phyloP scores from a whole-genome alignment of 116 monocot genomes.

The Papilionanthe hybrid region DNA sequence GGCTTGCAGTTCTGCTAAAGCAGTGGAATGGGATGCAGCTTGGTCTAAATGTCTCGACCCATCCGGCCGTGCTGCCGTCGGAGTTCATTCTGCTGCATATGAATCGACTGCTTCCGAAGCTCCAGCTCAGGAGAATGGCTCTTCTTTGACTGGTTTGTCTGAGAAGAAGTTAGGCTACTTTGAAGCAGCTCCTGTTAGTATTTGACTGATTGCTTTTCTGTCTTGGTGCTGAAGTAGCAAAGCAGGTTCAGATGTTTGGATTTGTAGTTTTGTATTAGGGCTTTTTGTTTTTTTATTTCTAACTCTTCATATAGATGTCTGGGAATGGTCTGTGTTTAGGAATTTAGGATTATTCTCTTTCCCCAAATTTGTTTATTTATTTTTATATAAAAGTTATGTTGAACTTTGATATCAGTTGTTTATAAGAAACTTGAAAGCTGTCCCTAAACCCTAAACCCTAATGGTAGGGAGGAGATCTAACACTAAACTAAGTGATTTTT shows the following conservation, averaged over 20 bases:
- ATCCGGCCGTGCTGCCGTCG: slow-evolving; percentile 80
- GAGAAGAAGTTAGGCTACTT: not conserved
- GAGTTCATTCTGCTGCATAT: slow-evolving; percentile 71
- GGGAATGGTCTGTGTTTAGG: too few species aligned
- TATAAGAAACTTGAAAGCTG: too few species aligned
- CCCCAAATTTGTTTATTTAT: too few species aligned
- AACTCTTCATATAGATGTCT: too few species aligned
- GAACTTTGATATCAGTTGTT: too few species aligned
- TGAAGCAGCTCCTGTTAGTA: not conserved
- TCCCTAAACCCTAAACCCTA: too few species aligned
- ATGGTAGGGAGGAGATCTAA: too few species aligned
- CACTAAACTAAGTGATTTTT: too few species aligned
- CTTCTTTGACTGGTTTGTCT: not conserved
- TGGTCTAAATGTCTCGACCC: slow-evolving; percentile 88
- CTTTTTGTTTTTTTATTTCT: too few species aligned
- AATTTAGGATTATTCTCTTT: too few species aligned
- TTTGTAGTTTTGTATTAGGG: too few species aligned
- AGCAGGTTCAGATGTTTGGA: not conserved
- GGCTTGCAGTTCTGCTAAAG: slow-evolving; percentile 90
- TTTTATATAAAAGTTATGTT: too few species aligned
- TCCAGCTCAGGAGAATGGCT: not conserved
- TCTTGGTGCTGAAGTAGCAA: not conserved
- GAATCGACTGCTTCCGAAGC: slow-evolving; percentile 3
- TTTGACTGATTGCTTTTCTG: not conserved
- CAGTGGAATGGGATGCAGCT: slow-evolving; percentile 86